phyloP scores from a whole-genome alignment of 106 monocot species.

The Amphibolis antarctica region DNA sequence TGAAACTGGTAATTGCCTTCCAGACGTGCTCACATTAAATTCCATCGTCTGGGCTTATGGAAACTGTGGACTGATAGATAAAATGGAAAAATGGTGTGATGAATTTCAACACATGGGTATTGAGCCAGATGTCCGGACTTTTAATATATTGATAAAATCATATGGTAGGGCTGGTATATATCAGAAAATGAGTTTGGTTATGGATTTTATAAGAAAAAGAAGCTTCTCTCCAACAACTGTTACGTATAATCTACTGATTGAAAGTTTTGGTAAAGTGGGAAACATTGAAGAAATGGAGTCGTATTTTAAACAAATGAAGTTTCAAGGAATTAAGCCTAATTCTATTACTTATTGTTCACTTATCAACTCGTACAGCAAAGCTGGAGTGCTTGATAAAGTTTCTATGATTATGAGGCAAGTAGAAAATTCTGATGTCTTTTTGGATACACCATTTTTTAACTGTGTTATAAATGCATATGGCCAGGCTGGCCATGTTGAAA shows the following conservation, averaged over 20 bases:
- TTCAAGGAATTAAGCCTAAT: conserved; percentile 73
- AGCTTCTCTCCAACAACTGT: conserved; percentile 54
- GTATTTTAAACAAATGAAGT: conserved; percentile 71
- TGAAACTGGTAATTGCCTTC: conserved; percentile 50
- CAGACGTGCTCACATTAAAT: no score
- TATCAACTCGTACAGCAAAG: conserved; percentile 57
- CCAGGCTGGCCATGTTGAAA: conserved; percentile 49
- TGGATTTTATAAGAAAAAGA: conserved; percentile 71
- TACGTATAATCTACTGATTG: conserved; percentile 72
- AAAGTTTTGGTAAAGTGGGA: conserved; percentile 57
- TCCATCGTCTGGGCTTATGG: no score
- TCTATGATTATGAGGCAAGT: conserved; percentile 55
- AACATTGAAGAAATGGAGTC: conserved; percentile 81
- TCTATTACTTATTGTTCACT: conserved; percentile 81
- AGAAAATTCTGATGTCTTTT: conserved; percentile 64
- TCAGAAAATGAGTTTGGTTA: conserved; percentile 49
- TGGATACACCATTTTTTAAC: conserved; percentile 84
- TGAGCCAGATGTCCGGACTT: conserved; percentile 66
- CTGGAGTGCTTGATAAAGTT: conserved; percentile 48
- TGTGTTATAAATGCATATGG: conserved; percentile 84
- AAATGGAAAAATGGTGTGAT: no score
- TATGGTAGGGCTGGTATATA: conserved; percentile 53
- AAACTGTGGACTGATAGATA: no score
- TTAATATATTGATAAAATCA: conserved; percentile 82
- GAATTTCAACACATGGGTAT: no score